phyloP scores from a whole-genome alignment of 2,329 filamentous ascomycete species.

The Trichoderma lentiforme region DNA sequence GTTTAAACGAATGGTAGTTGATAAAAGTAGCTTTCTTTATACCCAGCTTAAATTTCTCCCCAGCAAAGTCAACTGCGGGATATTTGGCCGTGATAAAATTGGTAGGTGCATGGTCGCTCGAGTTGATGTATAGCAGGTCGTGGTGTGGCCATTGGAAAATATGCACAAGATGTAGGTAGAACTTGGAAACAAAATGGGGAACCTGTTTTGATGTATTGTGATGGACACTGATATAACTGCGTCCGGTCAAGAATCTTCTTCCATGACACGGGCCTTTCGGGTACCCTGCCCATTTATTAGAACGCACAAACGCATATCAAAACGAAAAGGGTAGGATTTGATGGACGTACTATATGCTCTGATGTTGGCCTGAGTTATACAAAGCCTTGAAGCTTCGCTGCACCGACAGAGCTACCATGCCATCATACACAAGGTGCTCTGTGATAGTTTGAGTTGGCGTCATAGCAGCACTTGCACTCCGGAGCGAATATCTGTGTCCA shows the following conservation, averaged over 20 bases:
- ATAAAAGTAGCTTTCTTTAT: neutral
- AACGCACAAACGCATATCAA: neutral
- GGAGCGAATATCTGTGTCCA: neutral
- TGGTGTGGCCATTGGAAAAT: neutral
- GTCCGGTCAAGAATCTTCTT: too few relatives aligned
- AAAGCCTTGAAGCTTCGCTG: neutral
- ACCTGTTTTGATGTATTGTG: too few relatives aligned
- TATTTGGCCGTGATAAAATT: neutral
- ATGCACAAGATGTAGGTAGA: neutral
- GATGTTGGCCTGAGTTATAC: neutral
- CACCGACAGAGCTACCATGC: neutral
- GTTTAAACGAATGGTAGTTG: neutral
- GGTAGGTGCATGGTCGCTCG: neutral
- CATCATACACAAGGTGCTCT: neutral
- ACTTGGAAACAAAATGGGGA: neutral
- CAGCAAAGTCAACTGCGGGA: neutral
- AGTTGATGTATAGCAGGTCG: neutral
- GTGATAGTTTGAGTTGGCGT: neutral
- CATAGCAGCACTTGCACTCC: neutral
- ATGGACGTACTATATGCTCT: neutral
- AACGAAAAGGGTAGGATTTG: neutral
- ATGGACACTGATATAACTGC: too few relatives aligned
- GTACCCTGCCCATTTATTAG: neutral
- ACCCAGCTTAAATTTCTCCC: rapidly evolving
- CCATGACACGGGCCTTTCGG: neutral